These are phyloP conservation scores for Septoria petroselini DNA, from an alignment of 2,329 filamentous ascomycete species.

Conservation along the genomic window DNA sequence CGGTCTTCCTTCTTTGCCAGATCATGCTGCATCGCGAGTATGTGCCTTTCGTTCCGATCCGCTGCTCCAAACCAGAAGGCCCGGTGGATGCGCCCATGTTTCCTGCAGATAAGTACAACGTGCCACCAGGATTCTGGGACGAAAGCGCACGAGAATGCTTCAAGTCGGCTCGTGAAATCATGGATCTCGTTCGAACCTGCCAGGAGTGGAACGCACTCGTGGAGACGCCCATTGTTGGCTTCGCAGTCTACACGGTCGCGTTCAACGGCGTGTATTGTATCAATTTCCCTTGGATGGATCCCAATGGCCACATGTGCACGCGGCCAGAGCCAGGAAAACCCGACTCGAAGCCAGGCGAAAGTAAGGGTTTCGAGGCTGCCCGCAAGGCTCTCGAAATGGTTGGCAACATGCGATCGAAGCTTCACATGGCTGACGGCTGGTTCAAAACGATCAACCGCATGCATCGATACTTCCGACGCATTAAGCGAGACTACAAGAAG, in stretches of 20 bases:
- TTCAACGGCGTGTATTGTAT: slow-evolving; percentile 64
- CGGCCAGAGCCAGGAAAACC: slow-evolving; percentile 15
- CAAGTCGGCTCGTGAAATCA: slow-evolving; percentile 59
- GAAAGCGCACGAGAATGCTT: slow-evolving; percentile 62
- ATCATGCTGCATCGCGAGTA: slow-evolving; percentile 69
- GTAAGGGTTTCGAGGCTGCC: slow-evolving; percentile 44
- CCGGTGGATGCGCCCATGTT: slow-evolving; percentile 61
- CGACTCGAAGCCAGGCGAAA: slow-evolving; percentile 24
- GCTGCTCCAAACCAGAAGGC: slow-evolving; percentile 50
- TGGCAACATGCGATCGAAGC: slow-evolving; percentile 50
- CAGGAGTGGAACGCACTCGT: slow-evolving; percentile 59
- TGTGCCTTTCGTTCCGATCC: slow-evolving; percentile 62
- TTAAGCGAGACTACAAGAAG: slow-evolving; percentile 51
- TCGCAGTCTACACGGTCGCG: slow-evolving; percentile 64
- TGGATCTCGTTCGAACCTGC: slow-evolving; percentile 62
- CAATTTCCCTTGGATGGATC: slow-evolving; percentile 68
- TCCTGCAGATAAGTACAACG: slow-evolving; percentile 45
- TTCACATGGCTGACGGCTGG: slow-evolving; percentile 59
- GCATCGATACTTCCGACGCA: slow-evolving; percentile 52
- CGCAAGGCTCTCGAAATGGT: slow-evolving; percentile 52
- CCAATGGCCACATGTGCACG: slow-evolving; percentile 51
- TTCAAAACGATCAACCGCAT: slow-evolving; percentile 54
- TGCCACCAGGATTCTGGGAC: slow-evolving; percentile 60
- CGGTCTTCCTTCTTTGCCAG: slow-evolving; percentile 61
- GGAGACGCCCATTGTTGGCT: slow-evolving; percentile 65